phyloP scores from a whole-genome alignment of 345 rosid species.

The Reutealis trisperma region DNA sequence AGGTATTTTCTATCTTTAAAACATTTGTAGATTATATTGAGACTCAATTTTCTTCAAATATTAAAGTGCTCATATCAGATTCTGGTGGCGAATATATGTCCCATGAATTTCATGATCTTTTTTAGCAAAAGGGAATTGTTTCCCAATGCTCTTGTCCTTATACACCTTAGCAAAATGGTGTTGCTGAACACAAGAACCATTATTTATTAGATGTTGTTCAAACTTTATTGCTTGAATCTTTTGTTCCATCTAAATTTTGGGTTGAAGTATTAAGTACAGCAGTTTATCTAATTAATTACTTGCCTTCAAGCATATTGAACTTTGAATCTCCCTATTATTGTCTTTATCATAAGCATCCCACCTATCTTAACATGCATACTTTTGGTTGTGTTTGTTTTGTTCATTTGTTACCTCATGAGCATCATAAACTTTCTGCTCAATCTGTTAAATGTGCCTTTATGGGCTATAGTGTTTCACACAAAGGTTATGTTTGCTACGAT shows the following conservation, averaged over 20 bases:
- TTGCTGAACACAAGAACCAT: neutral
- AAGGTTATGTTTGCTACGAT: neutral
- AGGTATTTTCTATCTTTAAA: no score
- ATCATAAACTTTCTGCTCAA: neutral
- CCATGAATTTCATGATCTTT: constrained; percentile 4
- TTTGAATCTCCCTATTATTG: neutral
- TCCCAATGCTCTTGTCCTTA: neutral
- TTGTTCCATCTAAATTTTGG: neutral
- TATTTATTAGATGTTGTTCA: neutral
- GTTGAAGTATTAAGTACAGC: neutral
- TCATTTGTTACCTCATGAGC: neutral
- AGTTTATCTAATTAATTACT: neutral
- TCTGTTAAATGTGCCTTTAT: neutral
- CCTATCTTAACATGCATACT: neutral
- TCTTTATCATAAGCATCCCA: neutral
- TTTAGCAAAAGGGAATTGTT: no score
- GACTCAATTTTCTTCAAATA: neutral
- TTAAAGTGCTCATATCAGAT: neutral
- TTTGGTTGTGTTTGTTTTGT: neutral
- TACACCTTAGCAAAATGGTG: neutral
- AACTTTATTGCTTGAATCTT: neutral
- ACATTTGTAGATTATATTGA: no score
- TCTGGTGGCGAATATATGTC: neutral
- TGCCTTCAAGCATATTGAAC: neutral
- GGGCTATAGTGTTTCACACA: neutral